phyloP scores from a whole-genome alignment of 345 rosid genomes.

The Euclidium syriacum region DNA sequence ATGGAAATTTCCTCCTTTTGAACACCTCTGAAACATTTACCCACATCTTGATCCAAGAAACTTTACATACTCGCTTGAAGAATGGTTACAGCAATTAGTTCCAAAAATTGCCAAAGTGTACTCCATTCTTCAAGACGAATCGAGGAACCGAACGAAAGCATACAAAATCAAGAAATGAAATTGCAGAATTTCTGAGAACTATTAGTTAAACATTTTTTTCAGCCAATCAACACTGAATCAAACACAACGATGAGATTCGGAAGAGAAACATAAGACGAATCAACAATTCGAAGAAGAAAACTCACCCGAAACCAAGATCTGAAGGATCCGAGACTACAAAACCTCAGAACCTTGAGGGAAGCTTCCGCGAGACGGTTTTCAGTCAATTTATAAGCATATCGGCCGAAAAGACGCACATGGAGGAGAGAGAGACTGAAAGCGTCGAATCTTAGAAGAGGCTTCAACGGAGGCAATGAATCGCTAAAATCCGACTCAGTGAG shows the following conservation, averaged over 20 bases:
- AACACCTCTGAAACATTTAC: too few relatives aligned
- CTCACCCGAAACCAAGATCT: slow-evolving; percentile 18
- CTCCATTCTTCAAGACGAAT: not conserved
- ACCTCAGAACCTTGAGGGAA: not conserved
- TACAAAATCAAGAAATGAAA: not conserved
- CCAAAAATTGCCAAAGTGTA: too few relatives aligned
- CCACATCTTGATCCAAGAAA: slow-evolving; percentile 7
- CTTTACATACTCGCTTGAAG: not conserved
- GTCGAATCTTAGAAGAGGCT: not conserved
- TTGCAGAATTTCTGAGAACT: too few relatives aligned
- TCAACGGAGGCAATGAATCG: slow-evolving; percentile 21
- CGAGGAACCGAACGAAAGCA: not conserved
- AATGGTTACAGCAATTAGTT: not conserved
- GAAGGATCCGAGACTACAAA: too few relatives aligned
- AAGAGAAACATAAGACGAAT: not conserved
- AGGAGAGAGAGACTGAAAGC: not conserved
- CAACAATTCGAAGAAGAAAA: not conserved
- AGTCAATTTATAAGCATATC: not conserved
- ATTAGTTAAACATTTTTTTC: not conserved
- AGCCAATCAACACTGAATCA: not conserved
- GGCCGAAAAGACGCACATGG: not conserved
- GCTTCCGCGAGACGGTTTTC: not conserved
- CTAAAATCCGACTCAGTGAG: slow-evolving; percentile 23
- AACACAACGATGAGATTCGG: not conserved
- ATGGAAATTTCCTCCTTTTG: not conserved